Base-by-base conservation (phyloP, 768 basidiomycete species). In the Suillus luteus region DNA sequence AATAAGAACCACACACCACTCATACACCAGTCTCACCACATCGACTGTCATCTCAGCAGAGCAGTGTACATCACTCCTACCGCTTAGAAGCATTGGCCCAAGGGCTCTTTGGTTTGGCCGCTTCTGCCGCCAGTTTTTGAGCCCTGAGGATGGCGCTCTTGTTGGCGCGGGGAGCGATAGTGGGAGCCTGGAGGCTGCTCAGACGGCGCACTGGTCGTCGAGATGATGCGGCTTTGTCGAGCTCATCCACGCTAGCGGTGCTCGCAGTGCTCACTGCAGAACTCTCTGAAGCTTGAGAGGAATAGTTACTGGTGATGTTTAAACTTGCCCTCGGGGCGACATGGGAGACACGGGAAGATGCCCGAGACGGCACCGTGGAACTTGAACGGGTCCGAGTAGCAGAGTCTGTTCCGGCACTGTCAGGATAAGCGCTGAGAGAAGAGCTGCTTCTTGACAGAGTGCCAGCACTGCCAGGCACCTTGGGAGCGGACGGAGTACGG, bases 71-170 rank as follows among this genome's bases (percentile, higher is more conserved):
- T n/a, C 33, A 19, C 58, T 67, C 31, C 48, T 66, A 75, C 22
- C 74, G 71, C 33, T 46, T 68, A 19, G 73, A 69, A 24, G 74
- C 74, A 35, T 75, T 73, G 46, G 74, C 73, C 73, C 73, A 75
- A 17, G 59, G 73, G 35, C 73, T 75, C 67, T 72, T 76, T 5
- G 74, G 73, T 40, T 73, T 76, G 22, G 73, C 67, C 33, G 73
- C 70, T 0, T 75, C 75, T 19, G 51, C 59, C 3, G 68, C 88
- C 77, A 85, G 80, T 79, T 92, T 92, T 65, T 87, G 88, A 12
- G 81, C 85, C 27, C 92, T 81, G 61, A 94, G 73, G 7, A 85
- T 76, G 2, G 93, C 91, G 68, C 88, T 92, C 73, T 83, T 86
- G 75, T 95, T 95, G 65, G 80, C 84, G 61, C 90, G 81, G 9